Percentiles rank a stretch among this genome's conserved stretches.
These are phyloP conservation scores for Tetraselmis striata DNA, from an alignment of 139 green algal species.

Conservation along the genomic window DNA sequence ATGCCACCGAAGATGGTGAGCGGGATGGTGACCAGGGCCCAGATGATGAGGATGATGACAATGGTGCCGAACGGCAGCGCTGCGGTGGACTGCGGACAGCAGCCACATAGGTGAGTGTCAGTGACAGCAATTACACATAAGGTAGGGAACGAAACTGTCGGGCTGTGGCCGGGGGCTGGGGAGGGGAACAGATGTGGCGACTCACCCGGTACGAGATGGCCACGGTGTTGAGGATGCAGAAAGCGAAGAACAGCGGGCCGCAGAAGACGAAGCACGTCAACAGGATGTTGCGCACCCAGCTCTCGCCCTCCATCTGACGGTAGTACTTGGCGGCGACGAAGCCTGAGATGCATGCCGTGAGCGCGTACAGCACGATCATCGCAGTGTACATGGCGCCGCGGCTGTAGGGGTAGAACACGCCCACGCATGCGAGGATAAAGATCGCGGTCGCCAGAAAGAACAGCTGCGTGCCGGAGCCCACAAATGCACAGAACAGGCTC, in stretches of 20 bases:
- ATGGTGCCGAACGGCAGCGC: slow-evolving; percentile 85
- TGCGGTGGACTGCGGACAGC: slow-evolving; percentile 46
- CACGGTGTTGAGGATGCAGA: slow-evolving; percentile 74
- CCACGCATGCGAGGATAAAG: slow-evolving; percentile 76
- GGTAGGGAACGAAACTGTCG: too few relatives aligned
- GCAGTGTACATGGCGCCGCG: slow-evolving; percentile 76
- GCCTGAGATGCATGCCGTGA: slow-evolving; percentile 44
- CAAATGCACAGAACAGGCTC: slow-evolving; percentile 75
- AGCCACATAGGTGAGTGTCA: not conserved
- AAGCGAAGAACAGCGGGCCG: slow-evolving; percentile 67
- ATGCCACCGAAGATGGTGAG: slow-evolving; percentile 40
- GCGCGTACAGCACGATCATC: slow-evolving; percentile 53
- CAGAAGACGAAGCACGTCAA: slow-evolving; percentile 68
- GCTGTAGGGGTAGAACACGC: slow-evolving; percentile 93
- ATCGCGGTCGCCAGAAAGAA: slow-evolving; percentile 70
- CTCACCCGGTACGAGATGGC: slow-evolving; percentile 32
- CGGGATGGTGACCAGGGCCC: slow-evolving; percentile 59
- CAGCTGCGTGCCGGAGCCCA: slow-evolving; percentile 64
- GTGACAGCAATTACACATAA: too few relatives aligned
- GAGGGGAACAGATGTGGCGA: not conserved
- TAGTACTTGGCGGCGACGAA: slow-evolving; percentile 40
- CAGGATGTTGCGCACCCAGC: slow-evolving; percentile 69
- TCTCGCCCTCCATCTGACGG: slow-evolving; percentile 63
- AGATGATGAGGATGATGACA: slow-evolving; percentile 76
- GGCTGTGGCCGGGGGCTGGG: too few relatives aligned